Evolutionary conservation across 208 protist species (phyloP).

Genomic region (Acanthamoeba culbertsoni): DNA sequence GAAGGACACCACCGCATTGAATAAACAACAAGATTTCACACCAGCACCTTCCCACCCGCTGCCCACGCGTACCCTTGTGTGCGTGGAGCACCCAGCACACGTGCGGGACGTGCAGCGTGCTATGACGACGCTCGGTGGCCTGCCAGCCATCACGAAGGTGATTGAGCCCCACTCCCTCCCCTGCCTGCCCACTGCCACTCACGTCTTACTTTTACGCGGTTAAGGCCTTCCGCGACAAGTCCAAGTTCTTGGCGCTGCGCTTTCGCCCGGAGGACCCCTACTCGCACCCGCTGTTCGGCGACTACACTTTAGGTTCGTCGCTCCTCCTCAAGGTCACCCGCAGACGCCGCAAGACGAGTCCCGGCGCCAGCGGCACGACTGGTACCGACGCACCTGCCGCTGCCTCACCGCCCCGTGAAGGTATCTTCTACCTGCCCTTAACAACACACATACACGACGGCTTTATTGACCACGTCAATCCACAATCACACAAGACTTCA

Average conservation of each 20-base stretch:
- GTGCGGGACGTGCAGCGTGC: background rate
- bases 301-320: constrained; percentile 27
- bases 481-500: background rate
- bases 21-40: too few relatives aligned
- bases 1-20: background rate
- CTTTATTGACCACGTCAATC: background rate
- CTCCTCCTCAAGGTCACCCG: constrained; percentile 42
- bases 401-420: background rate
- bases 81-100: constrained; percentile 19
- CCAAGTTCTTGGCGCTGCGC: constrained; percentile 41
- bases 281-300: background rate
- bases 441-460: too few relatives aligned
- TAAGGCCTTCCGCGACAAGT: background rate
- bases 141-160: background rate
- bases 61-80: background rate
- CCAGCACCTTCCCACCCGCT: background rate
- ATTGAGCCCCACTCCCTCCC: background rate
- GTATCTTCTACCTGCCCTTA: background rate
- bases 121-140: background rate
- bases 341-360: background rate
- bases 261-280: constrained; percentile 50
- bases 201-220: background rate
- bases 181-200: background rate
- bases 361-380: background rate
- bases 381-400: background rate